Evolutionary conservation across 2,329 filamentous ascomycete genomes (phyloP).

Genomic region (Aspergillus unguis): DNA sequence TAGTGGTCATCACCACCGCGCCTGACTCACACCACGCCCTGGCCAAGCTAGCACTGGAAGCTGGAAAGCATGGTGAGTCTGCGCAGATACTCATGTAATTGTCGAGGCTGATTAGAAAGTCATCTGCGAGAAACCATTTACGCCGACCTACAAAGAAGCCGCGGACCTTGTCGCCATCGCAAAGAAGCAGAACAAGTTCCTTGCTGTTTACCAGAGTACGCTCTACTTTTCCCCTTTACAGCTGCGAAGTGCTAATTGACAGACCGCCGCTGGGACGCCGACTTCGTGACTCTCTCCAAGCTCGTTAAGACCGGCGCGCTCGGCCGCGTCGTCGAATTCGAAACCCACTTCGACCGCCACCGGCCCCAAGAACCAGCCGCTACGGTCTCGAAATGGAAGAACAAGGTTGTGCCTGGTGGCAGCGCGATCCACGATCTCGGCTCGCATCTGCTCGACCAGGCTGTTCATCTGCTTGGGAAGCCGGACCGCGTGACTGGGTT

Average conservation of each 20-base stretch:
- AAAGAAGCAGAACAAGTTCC: slow-evolving; percentile 48
- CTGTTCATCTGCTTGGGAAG: slow-evolving; percentile 65
- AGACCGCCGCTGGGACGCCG: slow-evolving; percentile 71
- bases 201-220: slow-evolving; percentile 67
- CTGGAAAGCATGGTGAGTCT: slow-evolving; percentile 62
- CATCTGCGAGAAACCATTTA: slow-evolving; percentile 79
- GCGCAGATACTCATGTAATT: not conserved
- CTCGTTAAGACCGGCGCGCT: slow-evolving; percentile 59
- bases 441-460: slow-evolving; percentile 73
- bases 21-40: slow-evolving; percentile 68
- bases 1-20: slow-evolving; percentile 69
- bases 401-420: slow-evolving; percentile 60
- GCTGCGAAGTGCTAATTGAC: not conserved
- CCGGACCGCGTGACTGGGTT: slow-evolving; percentile 66
- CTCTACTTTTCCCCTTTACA: not conserved
- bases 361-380: slow-evolving; percentile 53
- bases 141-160: slow-evolving; percentile 67
- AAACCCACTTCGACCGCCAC: slow-evolving; percentile 78
- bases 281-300: slow-evolving; percentile 68
- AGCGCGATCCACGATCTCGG: slow-evolving; percentile 72
- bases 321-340: slow-evolving; percentile 72
- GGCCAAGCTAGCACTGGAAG: slow-evolving; percentile 61
- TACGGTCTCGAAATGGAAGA: slow-evolving; percentile 61
- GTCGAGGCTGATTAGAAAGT: slow-evolving; percentile 41
- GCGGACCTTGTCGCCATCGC: slow-evolving; percentile 59